phyloP scores from a whole-genome alignment of 2,329 filamentous ascomycete genomes.

The Monosporascus sp. region DNA sequence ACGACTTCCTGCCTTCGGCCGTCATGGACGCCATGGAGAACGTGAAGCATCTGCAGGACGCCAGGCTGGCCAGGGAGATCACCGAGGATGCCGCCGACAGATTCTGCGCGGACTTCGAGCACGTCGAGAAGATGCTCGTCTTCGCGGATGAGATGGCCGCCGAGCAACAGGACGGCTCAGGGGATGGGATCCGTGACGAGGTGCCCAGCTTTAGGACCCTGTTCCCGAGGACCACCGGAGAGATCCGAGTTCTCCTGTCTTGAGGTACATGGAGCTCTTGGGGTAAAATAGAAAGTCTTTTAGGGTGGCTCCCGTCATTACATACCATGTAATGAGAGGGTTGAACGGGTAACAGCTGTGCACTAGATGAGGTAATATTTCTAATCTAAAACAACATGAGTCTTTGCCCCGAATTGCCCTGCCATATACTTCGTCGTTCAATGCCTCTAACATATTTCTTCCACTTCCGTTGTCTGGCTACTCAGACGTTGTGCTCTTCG shows the following conservation, averaged over 20 bases:
- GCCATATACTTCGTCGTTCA: too few relatives aligned
- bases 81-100: conserved; percentile 76
- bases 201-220: conserved; percentile 33
- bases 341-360: too few relatives aligned
- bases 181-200: conserved; percentile 19
- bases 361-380: too few relatives aligned
- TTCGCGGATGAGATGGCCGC: conserved; percentile 32
- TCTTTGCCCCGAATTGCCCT: too few relatives aligned
- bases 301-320: too few relatives aligned
- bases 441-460: too few relatives aligned
- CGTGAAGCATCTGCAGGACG: conserved; percentile 67
- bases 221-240: conserved; percentile 55
- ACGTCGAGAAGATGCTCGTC: conserved; percentile 46
- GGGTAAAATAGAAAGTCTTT: too few relatives aligned
- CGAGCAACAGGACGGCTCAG: conserved; percentile 17
- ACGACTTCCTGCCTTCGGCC: conserved; percentile 88
- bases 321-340: too few relatives aligned
- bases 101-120: conserved; percentile 82
- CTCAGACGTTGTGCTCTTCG: too few relatives aligned
- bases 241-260: conserved; percentile 55
- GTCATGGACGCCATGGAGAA: conserved; percentile 88
- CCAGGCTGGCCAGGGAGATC: conserved; percentile 65
- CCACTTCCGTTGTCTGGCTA: too few relatives aligned
- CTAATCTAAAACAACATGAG: too few relatives aligned
- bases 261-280: conserved; percentile 19